Percentiles rank a stretch among this genome's conserved stretches.
Conservation (phyloP, 768 basidiomycete genomes). For the Lentinula guzmanii region DNA sequence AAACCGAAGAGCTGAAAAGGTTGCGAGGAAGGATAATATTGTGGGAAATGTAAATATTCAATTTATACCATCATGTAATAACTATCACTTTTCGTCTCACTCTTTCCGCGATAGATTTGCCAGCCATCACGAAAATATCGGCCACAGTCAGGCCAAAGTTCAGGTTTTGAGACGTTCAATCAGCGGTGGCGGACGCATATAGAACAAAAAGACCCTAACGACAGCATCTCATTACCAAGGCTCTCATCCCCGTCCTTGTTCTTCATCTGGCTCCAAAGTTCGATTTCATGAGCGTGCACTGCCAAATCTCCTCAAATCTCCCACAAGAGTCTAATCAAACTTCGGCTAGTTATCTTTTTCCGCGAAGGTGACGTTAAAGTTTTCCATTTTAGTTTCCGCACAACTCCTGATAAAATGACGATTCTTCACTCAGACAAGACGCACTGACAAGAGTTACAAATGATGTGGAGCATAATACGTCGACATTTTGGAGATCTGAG, state of each 20-base stretch:
- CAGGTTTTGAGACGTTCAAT: background rate
- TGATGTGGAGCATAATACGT: background rate
- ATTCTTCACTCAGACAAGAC: background rate
- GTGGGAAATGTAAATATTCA: background rate
- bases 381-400: background rate
- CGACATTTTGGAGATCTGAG: background rate
- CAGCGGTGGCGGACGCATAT: background rate
- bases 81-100: background rate
- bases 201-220: background rate
- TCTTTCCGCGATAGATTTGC: background rate
- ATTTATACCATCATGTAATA: constrained; percentile 1
- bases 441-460: background rate
- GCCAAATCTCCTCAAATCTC: background rate
- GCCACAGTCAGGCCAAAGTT: background rate
- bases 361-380: background rate
- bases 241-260: background rate
- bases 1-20: background rate
- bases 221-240: background rate
- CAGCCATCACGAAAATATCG: background rate
- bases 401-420: background rate
- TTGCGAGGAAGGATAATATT: background rate
- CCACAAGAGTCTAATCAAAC: background rate
- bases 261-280: background rate
- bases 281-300: background rate
- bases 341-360: background rate